Evolutionary conservation across 768 basidiomycete genomes (phyloP).

Genomic region (Sarcomyxa edulis): DNA sequence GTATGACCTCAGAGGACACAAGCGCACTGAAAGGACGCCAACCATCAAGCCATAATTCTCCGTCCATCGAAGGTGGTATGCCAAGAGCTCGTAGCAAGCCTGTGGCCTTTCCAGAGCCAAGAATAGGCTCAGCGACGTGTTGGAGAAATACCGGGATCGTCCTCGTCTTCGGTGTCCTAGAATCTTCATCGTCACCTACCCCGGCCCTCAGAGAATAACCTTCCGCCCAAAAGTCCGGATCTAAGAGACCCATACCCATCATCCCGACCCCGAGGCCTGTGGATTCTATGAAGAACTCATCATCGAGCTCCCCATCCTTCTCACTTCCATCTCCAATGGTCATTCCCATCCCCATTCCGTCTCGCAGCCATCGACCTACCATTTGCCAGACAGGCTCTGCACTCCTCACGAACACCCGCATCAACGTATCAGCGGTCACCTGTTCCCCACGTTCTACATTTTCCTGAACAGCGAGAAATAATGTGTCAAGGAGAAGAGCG

Average conservation of each 20-base stretch:
- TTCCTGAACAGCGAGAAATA: slow-evolving; percentile 53
- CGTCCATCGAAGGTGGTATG: slow-evolving; percentile 19
- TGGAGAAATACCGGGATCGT: slow-evolving; percentile 58
- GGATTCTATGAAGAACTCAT: slow-evolving; percentile 80
- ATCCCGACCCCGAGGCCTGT: slow-evolving; percentile 52
- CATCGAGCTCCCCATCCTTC: slow-evolving; percentile 41
- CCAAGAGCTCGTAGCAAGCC: slow-evolving; percentile 68
- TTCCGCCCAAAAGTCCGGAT: slow-evolving; percentile 78
- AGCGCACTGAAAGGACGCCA: slow-evolving; percentile 41
- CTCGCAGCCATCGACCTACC: slow-evolving; percentile 65
- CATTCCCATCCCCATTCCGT: slow-evolving; percentile 59
- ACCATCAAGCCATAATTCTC: slow-evolving; percentile 13
- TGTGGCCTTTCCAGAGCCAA: slow-evolving; percentile 71
- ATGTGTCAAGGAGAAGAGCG: slow-evolving; percentile 54
- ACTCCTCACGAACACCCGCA: slow-evolving; percentile 54
- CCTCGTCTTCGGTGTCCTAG: slow-evolving; percentile 24
- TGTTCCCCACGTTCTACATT: slow-evolving; percentile 55
- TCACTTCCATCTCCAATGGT: slow-evolving; percentile 21
- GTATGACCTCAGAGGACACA: slow-evolving; percentile 22
- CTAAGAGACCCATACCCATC: slow-evolving; percentile 44
- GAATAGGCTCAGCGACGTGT: slow-evolving; percentile 50
- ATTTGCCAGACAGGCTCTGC: slow-evolving; percentile 73
- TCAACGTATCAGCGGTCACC: slow-evolving; percentile 49
- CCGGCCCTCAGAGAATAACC: slow-evolving; percentile 56
- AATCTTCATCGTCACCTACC: slow-evolving; percentile 19